Percentiles rank a stretch among this genome's conserved stretches.
Evolutionary conservation across 2,329 filamentous ascomycete genomes (phyloP).

Genomic region (Annulohypoxylon truncatum): DNA sequence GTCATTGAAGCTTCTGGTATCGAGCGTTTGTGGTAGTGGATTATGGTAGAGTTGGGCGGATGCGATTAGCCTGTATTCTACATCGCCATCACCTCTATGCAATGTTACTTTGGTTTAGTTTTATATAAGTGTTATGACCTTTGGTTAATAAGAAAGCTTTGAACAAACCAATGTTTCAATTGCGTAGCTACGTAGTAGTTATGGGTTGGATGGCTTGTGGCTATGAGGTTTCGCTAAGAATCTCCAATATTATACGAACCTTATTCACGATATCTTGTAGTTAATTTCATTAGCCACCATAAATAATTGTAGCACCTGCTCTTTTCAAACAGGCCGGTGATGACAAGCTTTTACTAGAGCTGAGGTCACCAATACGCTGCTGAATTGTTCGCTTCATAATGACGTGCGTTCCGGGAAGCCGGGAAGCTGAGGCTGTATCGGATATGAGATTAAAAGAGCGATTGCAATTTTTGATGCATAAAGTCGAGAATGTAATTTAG

Average conservation of each 20-base stretch:
- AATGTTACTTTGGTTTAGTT: too few species aligned
- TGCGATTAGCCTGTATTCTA: too few species aligned
- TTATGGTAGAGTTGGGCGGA: neutral
- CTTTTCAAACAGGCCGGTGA: slow-evolving; percentile 1
- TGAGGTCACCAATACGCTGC: slow-evolving; percentile 3
- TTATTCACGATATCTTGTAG: too few species aligned
- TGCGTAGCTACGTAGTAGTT: too few species aligned
- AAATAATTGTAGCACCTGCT: neutral
- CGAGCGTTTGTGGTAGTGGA: too few species aligned
- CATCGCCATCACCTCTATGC: too few species aligned
- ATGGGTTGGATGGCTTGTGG: neutral
- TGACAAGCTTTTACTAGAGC: neutral
- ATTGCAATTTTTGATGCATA: neutral
- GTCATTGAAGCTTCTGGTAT: too few species aligned
- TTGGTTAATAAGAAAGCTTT: too few species aligned
- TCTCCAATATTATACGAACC: too few species aligned
- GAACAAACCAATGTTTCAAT: too few species aligned
- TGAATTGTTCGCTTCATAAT: neutral
- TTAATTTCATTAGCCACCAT: neutral
- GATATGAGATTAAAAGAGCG: neutral
- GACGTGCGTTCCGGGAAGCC: neutral
- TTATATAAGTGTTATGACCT: too few species aligned
- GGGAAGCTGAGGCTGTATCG: neutral
- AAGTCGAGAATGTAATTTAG: neutral
- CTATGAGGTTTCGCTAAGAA: neutral